Evolutionary conservation across 306 rosid genomes (phyloP).

Genomic region (Cicer chorassanicum): DNA sequence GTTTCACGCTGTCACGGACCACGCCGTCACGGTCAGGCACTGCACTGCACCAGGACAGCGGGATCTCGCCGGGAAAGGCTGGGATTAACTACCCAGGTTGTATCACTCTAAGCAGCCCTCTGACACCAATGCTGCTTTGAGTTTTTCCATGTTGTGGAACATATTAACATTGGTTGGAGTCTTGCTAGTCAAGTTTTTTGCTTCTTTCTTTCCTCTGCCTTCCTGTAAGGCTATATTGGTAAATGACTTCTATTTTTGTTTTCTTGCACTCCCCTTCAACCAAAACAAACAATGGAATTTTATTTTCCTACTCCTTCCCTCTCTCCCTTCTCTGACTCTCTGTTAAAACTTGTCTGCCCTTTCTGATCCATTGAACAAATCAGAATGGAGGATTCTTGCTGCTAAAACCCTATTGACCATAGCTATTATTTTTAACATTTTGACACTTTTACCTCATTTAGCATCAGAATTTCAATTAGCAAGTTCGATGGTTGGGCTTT

Average conservation of each 20-base stretch:
- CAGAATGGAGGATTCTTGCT: background rate
- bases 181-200: background rate
- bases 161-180: background rate
- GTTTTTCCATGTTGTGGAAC: constrained; percentile 16
- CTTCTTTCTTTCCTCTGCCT: background rate
- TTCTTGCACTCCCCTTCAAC: background rate
- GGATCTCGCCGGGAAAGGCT: too few species aligned
- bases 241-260: background rate
- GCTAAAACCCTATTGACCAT: background rate
- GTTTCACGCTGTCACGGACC: too few species aligned
- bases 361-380: background rate
- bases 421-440: constrained; percentile 12
- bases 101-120: background rate
- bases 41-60: too few species aligned
- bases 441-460: constrained; percentile 29
- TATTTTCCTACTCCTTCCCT: background rate
- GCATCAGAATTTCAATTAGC: background rate
- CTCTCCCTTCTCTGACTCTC: background rate
- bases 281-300: background rate
- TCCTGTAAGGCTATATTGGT: background rate
- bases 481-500: constrained; percentile 4
- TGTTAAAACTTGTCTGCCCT: background rate
- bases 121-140: background rate
- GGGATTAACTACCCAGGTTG: background rate
- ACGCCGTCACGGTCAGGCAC: too few species aligned